A percentile compares a stretch with the other conserved stretches of the same genome.
These are phyloP conservation scores for Phytophthora constricta DNA, from an alignment of 352 stramenopile species.

Conservation along the genomic window DNA sequence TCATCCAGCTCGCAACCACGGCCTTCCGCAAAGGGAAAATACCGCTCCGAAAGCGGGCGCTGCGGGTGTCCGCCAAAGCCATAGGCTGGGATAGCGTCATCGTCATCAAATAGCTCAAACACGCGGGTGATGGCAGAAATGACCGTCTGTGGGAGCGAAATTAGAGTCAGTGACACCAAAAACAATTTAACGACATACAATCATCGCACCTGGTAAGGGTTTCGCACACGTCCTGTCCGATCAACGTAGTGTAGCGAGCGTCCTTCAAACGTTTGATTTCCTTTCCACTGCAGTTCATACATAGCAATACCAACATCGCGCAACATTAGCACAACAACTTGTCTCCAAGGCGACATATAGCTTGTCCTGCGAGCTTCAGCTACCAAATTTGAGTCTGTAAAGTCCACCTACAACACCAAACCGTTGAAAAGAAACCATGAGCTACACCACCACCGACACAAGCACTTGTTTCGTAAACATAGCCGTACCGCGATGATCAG, in stretches of 20 bases:
- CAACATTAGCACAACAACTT: too few relatives aligned
- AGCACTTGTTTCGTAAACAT: not conserved
- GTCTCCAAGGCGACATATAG: too few relatives aligned
- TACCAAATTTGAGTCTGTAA: conserved; percentile 78
- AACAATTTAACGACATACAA: not conserved
- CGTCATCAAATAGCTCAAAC: conserved; percentile 79
- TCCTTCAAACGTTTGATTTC: conserved; percentile 68
- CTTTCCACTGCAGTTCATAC: conserved; percentile 53
- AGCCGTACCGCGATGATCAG: conserved; percentile 55
- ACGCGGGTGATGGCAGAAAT: conserved; percentile 80
- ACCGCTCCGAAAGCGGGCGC: conserved; percentile 30
- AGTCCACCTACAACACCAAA: conserved; percentile 40
- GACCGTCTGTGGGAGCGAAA: conserved; percentile 47
- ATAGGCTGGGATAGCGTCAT: conserved; percentile 77
- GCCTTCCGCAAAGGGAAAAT: conserved; percentile 59
- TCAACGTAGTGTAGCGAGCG: conserved; percentile 76
- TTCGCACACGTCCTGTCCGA: conserved; percentile 50
- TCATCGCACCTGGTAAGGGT: conserved; percentile 62
- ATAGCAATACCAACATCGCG: conserved; percentile 1
- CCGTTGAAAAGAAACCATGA: not conserved
- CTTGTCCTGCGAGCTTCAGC: not conserved
- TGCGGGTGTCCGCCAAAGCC: conserved; percentile 64
- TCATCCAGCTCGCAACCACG: conserved; percentile 56
- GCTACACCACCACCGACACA: not conserved
- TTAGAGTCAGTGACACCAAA: not conserved